Evolutionary conservation across 2,329 filamentous ascomycete species (phyloP), one percentile per base, ranked within the genome.

Genomic region (Fusarium domesticum): DNA sequence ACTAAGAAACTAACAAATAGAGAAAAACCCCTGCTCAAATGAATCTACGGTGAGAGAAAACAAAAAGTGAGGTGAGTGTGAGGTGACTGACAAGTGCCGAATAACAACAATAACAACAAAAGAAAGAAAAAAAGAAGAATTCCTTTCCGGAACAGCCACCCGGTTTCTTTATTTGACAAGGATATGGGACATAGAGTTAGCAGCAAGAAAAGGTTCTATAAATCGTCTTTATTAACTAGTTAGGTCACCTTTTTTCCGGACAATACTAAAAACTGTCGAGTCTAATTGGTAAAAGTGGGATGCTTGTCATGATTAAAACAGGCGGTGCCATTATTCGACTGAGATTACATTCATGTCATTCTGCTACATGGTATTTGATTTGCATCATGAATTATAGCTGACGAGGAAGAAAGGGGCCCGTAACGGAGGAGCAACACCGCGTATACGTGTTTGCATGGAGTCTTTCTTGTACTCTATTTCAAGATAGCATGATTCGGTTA

Each of bases 11-110:
- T n/a, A n/a, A n/a, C n/a, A n/a, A n/a, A n/a, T n/a, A 14, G 30
- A 32, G 6, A 32, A 16, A n/a, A 38, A 14, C 18, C 25, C 33
- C 20, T 35, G 30, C 31, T 18, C 45, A 19, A 25, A 18, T 25
- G 12, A 7, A 10, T 16, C 18, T 34, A 39, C 42, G 28, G 36
- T 40, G 39, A 47, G 28, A 17, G 19, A 16, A 18, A 18, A 17
- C 36, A 16, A 7, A 15, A 19, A 37, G 28, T 54, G 51, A 50
- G 50, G 42, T 48, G 51, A 58, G 45, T 30, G 38, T 53, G 41
- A 51, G 53, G 56, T 59, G 56, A 59, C 45, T 53, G 56, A 53
- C 45, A 51, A 53, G 51, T 51, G 50, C 51, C 51, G 51, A 53
- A 43, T 47, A 23, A 23, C 20, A 23, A 23, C 20, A 23, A n/a